phyloP scores from a whole-genome alignment of 1,139 yeast species.

The Oligophagozyma castellii region DNA sequence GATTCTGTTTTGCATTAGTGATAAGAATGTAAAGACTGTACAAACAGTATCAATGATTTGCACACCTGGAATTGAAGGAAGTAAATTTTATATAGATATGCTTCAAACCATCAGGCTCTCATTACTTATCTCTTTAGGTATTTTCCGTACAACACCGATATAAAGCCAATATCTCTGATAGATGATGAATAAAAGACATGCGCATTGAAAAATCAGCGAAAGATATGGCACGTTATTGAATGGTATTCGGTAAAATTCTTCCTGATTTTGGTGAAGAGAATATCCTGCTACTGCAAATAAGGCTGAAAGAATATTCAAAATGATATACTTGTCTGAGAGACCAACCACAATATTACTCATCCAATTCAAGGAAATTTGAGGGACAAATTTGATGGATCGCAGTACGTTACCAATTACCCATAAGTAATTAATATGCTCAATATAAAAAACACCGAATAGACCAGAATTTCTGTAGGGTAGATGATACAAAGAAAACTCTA shows the following conservation, averaged over 20 bases:
- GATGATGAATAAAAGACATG: constrained; percentile 9
- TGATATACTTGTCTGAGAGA: constrained; percentile 14
- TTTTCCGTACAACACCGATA: constrained; percentile 9
- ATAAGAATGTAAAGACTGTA: no score
- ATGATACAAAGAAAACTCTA: constrained; percentile 10
- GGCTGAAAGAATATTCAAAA: background rate
- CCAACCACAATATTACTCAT: constrained; percentile 17
- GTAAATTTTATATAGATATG: background rate
- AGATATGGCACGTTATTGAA: constrained; percentile 14
- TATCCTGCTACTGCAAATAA: background rate
- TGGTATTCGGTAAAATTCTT: constrained; percentile 11
- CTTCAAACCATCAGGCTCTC: no score
- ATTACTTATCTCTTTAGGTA: constrained; percentile 10
- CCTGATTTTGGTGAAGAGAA: constrained; percentile 3
- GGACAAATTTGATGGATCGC: constrained; percentile 15
- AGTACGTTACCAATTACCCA: constrained; percentile 18
- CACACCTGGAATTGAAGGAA: no score
- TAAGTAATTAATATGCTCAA: constrained; percentile 24
- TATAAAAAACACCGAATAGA: constrained; percentile 18
- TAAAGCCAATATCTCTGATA: constrained; percentile 18
- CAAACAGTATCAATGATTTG: background rate
- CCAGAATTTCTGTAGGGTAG: constrained; percentile 16
- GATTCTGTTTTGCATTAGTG: constrained; percentile 6
- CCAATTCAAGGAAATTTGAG: constrained; percentile 24
- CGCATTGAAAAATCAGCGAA: constrained; percentile 8